Evolutionary conservation across 1,284 basidiomycete species (phyloP).

Genomic region (Trametes pubescens): DNA sequence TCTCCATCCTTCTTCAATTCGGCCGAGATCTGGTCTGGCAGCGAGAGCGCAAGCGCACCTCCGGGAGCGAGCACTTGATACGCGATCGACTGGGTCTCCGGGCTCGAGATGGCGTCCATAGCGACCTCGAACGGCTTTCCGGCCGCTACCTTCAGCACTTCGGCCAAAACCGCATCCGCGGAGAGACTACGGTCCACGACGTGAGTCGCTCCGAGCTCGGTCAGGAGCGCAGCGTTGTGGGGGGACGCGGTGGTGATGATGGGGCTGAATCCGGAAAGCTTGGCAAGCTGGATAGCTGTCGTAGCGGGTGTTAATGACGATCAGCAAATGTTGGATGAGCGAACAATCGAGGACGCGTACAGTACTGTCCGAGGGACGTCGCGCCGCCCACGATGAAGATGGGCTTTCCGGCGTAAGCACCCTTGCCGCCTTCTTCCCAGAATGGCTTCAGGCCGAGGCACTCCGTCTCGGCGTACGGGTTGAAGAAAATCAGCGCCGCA

Average conservation of each 20-base stretch:
- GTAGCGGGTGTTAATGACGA: neutral
- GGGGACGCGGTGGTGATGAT: slow-evolving; percentile 35
- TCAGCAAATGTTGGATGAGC: neutral
- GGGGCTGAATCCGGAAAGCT: slow-evolving; percentile 39
- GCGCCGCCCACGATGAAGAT: slow-evolving; percentile 49
- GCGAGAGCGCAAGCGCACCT: slow-evolving; percentile 41
- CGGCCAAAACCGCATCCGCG: slow-evolving; percentile 16
- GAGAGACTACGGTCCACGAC: slow-evolving; percentile 37
- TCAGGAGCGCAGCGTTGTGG: slow-evolving; percentile 39
- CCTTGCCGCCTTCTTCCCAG: slow-evolving; percentile 8
- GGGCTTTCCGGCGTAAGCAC: slow-evolving; percentile 38
- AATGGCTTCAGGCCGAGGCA: slow-evolving; percentile 11
- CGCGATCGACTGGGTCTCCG: slow-evolving; percentile 35
- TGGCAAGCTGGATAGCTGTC: slow-evolving; percentile 43
- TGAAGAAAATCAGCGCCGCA: slow-evolving; percentile 7
- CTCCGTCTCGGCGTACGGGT: slow-evolving; percentile 4
- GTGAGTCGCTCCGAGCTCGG: slow-evolving; percentile 44
- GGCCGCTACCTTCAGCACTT: slow-evolving; percentile 20
- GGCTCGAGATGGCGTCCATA: slow-evolving; percentile 38
- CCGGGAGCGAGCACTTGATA: slow-evolving; percentile 43
- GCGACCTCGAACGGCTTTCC: slow-evolving; percentile 24
- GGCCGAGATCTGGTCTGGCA: slow-evolving; percentile 20
- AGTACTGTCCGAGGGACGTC: slow-evolving; percentile 49
- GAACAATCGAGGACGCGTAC: slow-evolving; percentile 27
- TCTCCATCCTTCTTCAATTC: slow-evolving; percentile 9